Percentiles rank a stretch among this genome's conserved stretches.
Conservation (phyloP, 2,329 filamentous ascomycete species). For the Apiospora pterosperma region DNA sequence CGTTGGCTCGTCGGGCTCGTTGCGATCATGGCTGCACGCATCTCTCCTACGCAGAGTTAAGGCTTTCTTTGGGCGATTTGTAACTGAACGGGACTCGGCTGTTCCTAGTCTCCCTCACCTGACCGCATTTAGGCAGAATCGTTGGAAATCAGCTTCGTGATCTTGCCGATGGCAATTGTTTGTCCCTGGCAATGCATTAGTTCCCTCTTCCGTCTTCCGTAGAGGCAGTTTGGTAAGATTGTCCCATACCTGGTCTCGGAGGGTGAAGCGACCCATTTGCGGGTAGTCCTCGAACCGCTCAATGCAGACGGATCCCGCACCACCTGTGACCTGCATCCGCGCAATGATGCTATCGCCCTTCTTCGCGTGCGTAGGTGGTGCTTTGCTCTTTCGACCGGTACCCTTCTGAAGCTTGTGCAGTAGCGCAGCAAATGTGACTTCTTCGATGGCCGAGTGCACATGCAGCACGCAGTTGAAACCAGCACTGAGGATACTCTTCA, state of each 20-base stretch:
- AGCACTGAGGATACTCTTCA: slow-evolving; percentile 89
- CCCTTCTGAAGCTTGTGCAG: slow-evolving; percentile 96
- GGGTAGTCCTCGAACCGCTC: slow-evolving; percentile 96
- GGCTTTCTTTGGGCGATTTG: neutral
- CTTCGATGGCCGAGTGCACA: slow-evolving; percentile 95
- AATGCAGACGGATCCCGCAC: slow-evolving; percentile 83
- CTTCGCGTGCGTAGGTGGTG: slow-evolving; percentile 86
- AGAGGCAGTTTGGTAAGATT: neutral
- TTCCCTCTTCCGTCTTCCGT: slow-evolving; percentile 15
- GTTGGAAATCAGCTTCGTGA: slow-evolving; percentile 74
- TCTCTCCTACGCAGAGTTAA: neutral
- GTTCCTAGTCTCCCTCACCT: neutral
- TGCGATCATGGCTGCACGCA: neutral
- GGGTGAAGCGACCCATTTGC: slow-evolving; percentile 86
- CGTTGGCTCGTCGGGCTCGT: neutral
- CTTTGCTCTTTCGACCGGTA: slow-evolving; percentile 89
- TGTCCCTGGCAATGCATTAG: slow-evolving; percentile 64
- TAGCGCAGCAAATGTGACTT: slow-evolving; percentile 85
- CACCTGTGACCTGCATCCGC: slow-evolving; percentile 80
- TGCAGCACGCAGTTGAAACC: slow-evolving; percentile 98
- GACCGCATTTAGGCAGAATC: slow-evolving; percentile 21
- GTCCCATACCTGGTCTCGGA: slow-evolving; percentile 73
- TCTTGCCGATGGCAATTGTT: slow-evolving; percentile 99
- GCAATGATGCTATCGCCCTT: slow-evolving; percentile 83
- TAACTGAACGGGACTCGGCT: neutral